These are phyloP conservation scores for Dendryphion nanum DNA, from an alignment of 2,329 filamentous ascomycete genomes.

Conservation along the genomic window DNA sequence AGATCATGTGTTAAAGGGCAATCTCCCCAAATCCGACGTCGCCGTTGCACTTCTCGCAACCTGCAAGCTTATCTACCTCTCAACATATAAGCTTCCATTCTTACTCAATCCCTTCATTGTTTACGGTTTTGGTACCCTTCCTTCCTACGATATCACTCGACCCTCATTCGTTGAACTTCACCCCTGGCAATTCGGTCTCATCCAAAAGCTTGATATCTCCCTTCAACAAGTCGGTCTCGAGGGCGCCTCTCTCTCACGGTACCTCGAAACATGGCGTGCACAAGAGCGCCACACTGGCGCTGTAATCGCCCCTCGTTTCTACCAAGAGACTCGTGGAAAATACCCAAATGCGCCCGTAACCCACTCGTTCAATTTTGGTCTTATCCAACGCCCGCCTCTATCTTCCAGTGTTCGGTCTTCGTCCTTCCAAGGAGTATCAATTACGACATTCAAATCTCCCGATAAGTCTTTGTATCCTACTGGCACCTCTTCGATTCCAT, in stretches of 20 bases:
- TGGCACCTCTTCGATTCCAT: background rate
- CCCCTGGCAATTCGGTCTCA: slow-evolving; percentile 15
- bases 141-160: slow-evolving; percentile 1
- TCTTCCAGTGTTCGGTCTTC: slow-evolving; percentile 5
- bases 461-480: background rate
- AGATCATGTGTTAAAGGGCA: background rate
- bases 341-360: background rate
- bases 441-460: background rate
- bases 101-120: slow-evolving; percentile 11
- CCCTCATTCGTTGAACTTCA: slow-evolving; percentile 5
- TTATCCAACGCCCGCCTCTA: background rate
- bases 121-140: slow-evolving; percentile 4
- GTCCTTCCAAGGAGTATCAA: background rate
- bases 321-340: slow-evolving; percentile 1
- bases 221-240: slow-evolving; percentile 10
- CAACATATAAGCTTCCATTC: slow-evolving; percentile 12
- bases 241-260: slow-evolving; percentile 1
- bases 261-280: slow-evolving; percentile 4
- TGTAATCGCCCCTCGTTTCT: slow-evolving; percentile 8
- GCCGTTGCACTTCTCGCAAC: slow-evolving; percentile 10
- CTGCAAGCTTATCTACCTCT: slow-evolving; percentile 12
- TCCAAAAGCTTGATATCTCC: slow-evolving; percentile 11
- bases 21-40: slow-evolving; percentile 4
- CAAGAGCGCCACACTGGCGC: slow-evolving; percentile 6
- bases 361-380: slow-evolving; percentile 8